Base-by-base conservation (phyloP, 768 basidiomycete genomes). In the Russula abietina region DNA sequence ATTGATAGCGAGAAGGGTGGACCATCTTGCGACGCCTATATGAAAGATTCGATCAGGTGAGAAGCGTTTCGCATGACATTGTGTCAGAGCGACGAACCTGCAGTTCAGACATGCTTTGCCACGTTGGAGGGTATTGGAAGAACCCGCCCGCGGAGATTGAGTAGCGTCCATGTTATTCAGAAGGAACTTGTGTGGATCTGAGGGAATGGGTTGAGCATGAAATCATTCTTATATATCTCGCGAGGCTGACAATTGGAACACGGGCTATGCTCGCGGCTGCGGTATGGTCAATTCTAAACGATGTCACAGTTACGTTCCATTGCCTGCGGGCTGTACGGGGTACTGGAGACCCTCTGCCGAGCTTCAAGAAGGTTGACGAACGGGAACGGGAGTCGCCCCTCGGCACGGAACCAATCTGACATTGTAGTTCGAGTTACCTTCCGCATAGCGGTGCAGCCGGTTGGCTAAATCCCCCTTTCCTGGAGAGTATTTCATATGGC, bases 101-200 rank as follows among this genome's bases (percentile, higher is more conserved):
- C 67, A 68, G 39, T 55, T 67, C 45, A 68, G 26, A 39, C 67
- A 68, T 28, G 67, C 67, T 33, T 68, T 68, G 16, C 67, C 67
- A 49, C 67, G 57, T 56, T 67, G 67, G 39, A 68, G 66, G 28
- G 66, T 26, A n/a, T 45, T 46, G 41, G 67, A 61, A n/a, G 60
- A 26, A 33, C 51, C 14, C 3, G 64, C 17, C 24, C 22, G 61
- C 16, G 61, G 46, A 24, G 65, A 59, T 39, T 57, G 53, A 32
- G 62, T 19, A 38, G 61, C 19, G 22, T 64, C 65, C 65, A 65
- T 65, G 51, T 57, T 9, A 28, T 12, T 14, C n/a, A 17, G 28
- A 28, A 16, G 46, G 22, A n/a, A 36, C 11, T 39, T 32, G 26
- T 43, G 36, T n/a, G 32, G 50, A 28, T 49, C 48, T 28, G 57